Evolutionary conservation across 371 early-diverging fungal genomes (phyloP), one percentile per base, ranked within the genome.

Genomic region (Circinella minor): DNA sequence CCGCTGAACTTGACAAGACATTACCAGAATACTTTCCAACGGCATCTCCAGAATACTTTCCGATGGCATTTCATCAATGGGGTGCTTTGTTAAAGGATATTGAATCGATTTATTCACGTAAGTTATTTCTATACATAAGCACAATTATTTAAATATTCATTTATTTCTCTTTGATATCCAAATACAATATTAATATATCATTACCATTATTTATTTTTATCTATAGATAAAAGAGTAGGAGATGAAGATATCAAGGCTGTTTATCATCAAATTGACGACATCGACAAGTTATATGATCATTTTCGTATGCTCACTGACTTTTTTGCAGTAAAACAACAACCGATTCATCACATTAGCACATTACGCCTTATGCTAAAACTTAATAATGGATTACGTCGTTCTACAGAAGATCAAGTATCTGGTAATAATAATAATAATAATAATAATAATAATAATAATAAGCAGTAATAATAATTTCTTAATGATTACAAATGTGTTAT

Each of bases 11-110:
- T 3, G 68, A 71, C 10, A 62, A 71, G 17, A 62, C 60, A 2
- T 39, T 67, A 57, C 65, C 79, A 0, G 79, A 82, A 66, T 74
- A 86, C 3, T 89, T 90, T 51, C 68, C 69, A n/a, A 70, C 27
- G 17, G 62, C 60, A 2, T 39, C 69, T 55, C 65, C 79, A 0
- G 79, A 81, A 66, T 74, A 86, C 4, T 89, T 90, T 51, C 67
- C 69, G 17, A 70, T 80, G 4, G 84, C 89, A n/a, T 67, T 90
- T 18, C 78, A 85, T 57, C 80, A 86, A 18, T 91, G 90, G 90
- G 87, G 86, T 37, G 73, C 74, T 8, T 68, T 87, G 7, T 61
- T 91, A 1, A 76, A 73, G 34, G 68, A 74, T 0, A 71, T 75
- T 6, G 71, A 49, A 11, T 70, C 77, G 3, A 71, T 81, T 15